Evolutionary conservation across 2,329 filamentous ascomycete genomes (phyloP), one percentile per base, ranked within the genome.

Genomic region (Chaetomium sp.): DNA sequence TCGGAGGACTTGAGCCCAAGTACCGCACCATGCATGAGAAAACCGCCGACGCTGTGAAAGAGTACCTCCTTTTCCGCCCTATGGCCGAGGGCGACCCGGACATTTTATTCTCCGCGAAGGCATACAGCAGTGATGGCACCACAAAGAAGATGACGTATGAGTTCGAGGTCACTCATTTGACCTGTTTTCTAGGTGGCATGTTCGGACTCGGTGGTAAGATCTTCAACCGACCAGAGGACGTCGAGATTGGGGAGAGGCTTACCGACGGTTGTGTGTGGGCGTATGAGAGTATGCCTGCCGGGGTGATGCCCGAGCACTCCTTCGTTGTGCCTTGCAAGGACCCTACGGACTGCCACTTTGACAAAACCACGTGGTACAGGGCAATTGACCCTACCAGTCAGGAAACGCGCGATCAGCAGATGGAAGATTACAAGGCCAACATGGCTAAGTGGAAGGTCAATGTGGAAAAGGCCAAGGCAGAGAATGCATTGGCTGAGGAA

Each of bases 61-160:
- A 89, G 61, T 79, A 88, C 68, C 77, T 95, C 8, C 81, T 95
- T 55, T 95, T 83, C 71, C 80, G 86, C 5, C 90, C 91, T 0
- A 87, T 94, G 82, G 79, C 84, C 19, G 79, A 83, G 6, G 79
- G 81, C 35, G 74, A 81, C 52, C 80, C 80, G 51, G 82, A 92
- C 57, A 80, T 94, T n/a, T 77, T 94, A 2, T 83, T 94, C 58
- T 82, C 88, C 0, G 86, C 87, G 32, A 84, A 83, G 62, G 69
- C 81, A n/a, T 73, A 67, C 47, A 76, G 79, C 8, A 68, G 64
- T 1, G 76, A 76, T 11, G 70, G 75, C 2, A 73, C 67, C 1
- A 69, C 72, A 45, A 61, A 65, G 7, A 70, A 76, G 8, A 66
- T 74, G 10, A 59, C 53, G 19, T 76, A 75, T 11, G 70, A 84